These are phyloP conservation scores for Suhomyces kilbournensis DNA, from an alignment of 805 yeast genomes.

Conservation along the genomic window DNA sequence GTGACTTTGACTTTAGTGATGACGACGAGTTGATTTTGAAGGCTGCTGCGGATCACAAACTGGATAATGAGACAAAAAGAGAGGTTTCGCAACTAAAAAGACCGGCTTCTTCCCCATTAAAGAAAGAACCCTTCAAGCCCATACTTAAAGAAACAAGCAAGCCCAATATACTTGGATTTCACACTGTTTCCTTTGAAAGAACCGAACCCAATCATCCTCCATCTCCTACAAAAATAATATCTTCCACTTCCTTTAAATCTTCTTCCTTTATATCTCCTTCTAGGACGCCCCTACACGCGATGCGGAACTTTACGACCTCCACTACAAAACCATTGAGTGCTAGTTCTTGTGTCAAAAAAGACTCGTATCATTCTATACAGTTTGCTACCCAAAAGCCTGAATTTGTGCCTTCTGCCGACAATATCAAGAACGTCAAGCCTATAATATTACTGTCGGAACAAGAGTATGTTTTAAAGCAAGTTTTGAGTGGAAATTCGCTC, in stretches of 20 bases:
- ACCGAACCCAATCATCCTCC: not conserved
- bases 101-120: not conserved
- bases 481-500: slow-evolving; percentile 59
- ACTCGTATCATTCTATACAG: slow-evolving; percentile 23
- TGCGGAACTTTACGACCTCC: slow-evolving; percentile 7
- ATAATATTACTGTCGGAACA: slow-evolving; percentile 53
- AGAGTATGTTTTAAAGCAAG: slow-evolving; percentile 61
- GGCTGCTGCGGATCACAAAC: slow-evolving; percentile 7
- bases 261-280: not conserved
- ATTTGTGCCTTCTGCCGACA: slow-evolving; percentile 4
- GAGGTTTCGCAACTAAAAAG: not conserved
- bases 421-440: slow-evolving; percentile 32
- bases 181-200: not conserved
- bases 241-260: not conserved
- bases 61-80: not conserved
- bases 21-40: slow-evolving; percentile 10
- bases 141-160: not conserved
- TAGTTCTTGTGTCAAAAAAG: not conserved
- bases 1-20: slow-evolving; percentile 8
- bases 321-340: slow-evolving; percentile 2
- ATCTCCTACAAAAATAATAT: not conserved
- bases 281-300: not conserved
- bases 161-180: slow-evolving; percentile 3
- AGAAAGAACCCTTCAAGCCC: not conserved
- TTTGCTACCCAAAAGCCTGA: slow-evolving; percentile 25